Percentiles rank a stretch among this genome's conserved stretches.
Evolutionary conservation across 306 rosid species (phyloP).

Genomic region (Cucurbita pepo): DNA sequence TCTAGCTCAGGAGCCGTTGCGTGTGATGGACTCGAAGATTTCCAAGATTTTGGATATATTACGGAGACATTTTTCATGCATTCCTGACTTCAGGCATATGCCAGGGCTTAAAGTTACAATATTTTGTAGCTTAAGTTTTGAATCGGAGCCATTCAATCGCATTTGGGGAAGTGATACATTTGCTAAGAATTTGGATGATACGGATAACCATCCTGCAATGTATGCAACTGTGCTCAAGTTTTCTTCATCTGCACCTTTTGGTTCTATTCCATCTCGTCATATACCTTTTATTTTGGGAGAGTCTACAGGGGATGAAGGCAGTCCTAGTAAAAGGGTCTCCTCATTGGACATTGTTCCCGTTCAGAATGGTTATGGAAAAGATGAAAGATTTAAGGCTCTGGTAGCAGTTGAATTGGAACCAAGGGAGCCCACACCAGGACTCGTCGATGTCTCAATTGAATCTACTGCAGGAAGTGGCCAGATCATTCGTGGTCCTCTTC

Average conservation of each 20-base stretch:
- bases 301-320: slow-evolving; percentile 24
- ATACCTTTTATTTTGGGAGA: slow-evolving; percentile 94
- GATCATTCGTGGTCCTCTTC: slow-evolving; percentile 71
- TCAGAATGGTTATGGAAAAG: slow-evolving; percentile 37
- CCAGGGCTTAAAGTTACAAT: slow-evolving; percentile 63
- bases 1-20: slow-evolving; percentile 49
- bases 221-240: slow-evolving; percentile 75
- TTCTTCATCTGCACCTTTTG: slow-evolving; percentile 80
- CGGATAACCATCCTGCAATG: slow-evolving; percentile 67
- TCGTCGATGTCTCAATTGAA: slow-evolving; percentile 66
- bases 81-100: slow-evolving; percentile 85
- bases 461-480: slow-evolving; percentile 72
- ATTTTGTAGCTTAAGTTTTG: slow-evolving; percentile 60
- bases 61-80: slow-evolving; percentile 70
- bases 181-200: slow-evolving; percentile 28
- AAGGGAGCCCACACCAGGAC: slow-evolving; percentile 84
- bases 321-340: slow-evolving; percentile 22
- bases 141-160: slow-evolving; percentile 44
- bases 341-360: slow-evolving; percentile 58
- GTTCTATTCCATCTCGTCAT: slow-evolving; percentile 49
- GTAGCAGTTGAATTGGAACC: slow-evolving; percentile 76
- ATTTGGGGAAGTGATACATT: slow-evolving; percentile 31
- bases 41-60: slow-evolving; percentile 57
- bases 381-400: slow-evolving; percentile 38
- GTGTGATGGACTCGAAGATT: slow-evolving; percentile 72